These are phyloP conservation scores for Albizia julibrissin DNA, from an alignment of 306 rosid genomes.

Conservation along the genomic window DNA sequence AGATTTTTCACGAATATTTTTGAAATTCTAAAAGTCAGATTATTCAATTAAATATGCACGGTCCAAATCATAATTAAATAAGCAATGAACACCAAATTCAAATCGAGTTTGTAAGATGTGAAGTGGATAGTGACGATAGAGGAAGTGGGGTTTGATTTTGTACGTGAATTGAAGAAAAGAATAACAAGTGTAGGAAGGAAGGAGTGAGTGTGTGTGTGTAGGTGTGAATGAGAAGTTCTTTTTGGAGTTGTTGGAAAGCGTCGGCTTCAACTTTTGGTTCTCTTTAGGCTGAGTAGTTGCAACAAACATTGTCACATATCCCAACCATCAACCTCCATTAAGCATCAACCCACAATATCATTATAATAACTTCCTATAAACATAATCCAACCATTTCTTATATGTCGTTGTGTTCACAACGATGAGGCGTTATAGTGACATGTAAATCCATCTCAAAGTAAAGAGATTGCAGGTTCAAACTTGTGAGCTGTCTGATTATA, in stretches of 20 bases:
- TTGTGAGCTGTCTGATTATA: no score
- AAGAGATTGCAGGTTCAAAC: no score
- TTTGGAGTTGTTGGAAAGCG: background rate
- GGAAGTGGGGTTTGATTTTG: background rate
- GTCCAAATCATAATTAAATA: background rate
- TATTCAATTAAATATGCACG: background rate
- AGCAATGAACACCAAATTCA: background rate
- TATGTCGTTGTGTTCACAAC: no score
- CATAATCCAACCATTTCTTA: no score
- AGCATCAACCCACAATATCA: no score
- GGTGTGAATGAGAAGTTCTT: background rate
- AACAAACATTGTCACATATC: background rate
- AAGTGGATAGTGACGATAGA: background rate
- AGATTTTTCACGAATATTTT: no score
- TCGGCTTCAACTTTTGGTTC: background rate
- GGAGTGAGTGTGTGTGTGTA: no score
- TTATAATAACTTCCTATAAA: no score
- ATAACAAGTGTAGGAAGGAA: background rate
- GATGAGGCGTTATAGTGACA: no score
- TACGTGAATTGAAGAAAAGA: background rate
- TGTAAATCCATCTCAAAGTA: no score
- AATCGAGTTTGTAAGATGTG: no score
- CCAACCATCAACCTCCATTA: no score
- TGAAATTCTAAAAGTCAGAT: background rate
- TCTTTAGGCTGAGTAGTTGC: background rate